Conservation (phyloP, 1,284 basidiomycete genomes). For the Ceraceosorus bombacis region DNA sequence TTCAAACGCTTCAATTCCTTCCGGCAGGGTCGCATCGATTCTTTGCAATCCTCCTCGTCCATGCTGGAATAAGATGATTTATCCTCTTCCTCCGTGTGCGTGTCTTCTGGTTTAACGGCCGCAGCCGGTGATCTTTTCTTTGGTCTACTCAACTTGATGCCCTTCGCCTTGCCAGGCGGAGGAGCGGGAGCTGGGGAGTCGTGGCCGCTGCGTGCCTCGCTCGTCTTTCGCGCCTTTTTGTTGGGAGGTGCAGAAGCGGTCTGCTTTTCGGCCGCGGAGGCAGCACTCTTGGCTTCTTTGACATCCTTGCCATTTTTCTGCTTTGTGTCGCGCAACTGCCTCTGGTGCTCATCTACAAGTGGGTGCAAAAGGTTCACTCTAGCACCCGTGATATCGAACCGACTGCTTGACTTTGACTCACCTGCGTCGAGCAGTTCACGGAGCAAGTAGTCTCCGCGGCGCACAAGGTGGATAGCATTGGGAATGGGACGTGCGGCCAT, state of each 20-base stretch:
- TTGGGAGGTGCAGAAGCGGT: neutral
- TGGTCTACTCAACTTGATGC: neutral
- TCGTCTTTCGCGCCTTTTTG: conserved; percentile 5
- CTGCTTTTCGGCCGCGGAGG: too few relatives aligned
- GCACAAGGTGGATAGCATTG: conserved; percentile 72
- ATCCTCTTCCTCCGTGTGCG: conserved; percentile 31
- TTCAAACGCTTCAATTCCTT: conserved; percentile 94
- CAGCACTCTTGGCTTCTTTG: too few relatives aligned
- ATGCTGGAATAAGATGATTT: conserved; percentile 58
- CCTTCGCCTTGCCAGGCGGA: neutral
- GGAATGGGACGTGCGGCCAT: conserved; percentile 27
- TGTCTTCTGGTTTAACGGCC: conserved; percentile 16
- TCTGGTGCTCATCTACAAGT: too few relatives aligned
- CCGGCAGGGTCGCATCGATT: conserved; percentile 91
- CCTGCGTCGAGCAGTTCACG: conserved; percentile 50
- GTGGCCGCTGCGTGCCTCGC: conserved; percentile 1
- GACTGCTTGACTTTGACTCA: neutral
- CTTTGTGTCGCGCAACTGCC: too few relatives aligned
- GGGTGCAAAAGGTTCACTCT: too few relatives aligned
- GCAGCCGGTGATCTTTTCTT: conserved; percentile 18
- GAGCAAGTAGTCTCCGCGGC: conserved; percentile 88
- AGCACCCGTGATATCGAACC: too few relatives aligned
- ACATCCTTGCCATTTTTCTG: too few relatives aligned
- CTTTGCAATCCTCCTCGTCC: conserved; percentile 91
- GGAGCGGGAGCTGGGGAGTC: conserved; percentile 3